phyloP scores from a whole-genome alignment of 75 land plant genomes.

The Cryptomeria japonica region DNA sequence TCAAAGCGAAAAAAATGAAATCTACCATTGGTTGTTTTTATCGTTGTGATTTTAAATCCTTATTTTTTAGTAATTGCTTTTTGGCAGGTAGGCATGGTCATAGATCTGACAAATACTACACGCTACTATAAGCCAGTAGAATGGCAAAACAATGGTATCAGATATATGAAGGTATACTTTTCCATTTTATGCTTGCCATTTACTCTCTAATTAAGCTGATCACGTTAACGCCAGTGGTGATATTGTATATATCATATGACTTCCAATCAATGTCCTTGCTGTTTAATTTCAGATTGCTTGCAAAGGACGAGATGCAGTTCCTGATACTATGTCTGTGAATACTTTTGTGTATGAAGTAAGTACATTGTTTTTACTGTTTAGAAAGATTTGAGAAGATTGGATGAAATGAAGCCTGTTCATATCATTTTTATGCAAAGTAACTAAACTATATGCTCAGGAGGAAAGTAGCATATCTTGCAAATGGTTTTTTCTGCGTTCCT shows the following conservation, averaged over 20 bases:
- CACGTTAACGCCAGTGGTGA: not conserved
- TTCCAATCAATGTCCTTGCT: not conserved
- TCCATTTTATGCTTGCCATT: not conserved
- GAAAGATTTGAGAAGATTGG: not conserved
- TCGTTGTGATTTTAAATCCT: not conserved
- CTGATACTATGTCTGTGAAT: conserved; percentile 89
- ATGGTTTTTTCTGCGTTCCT: not conserved
- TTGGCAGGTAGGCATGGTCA: conserved; percentile 82
- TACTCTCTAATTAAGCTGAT: not conserved
- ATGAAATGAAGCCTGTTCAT: not conserved
- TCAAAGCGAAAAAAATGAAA: not conserved
- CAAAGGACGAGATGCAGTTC: conserved; percentile 91
- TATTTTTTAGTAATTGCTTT: conserved; percentile 4
- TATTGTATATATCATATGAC: too few relatives aligned
- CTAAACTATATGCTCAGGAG: not conserved
- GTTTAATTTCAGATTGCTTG: conserved; percentile 68
- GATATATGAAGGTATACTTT: conserved; percentile 76
- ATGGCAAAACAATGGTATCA: conserved; percentile 67
- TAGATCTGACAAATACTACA: conserved; percentile 90
- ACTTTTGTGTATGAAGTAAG: conserved; percentile 82
- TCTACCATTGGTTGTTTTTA: not conserved
- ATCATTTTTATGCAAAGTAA: not conserved
- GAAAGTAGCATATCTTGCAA: not conserved
- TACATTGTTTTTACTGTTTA: not conserved
- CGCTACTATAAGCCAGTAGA: conserved; percentile 79